Percentiles rank a stretch among this genome's conserved stretches.
Conservation (phyloP, 2,329 filamentous ascomycete genomes). For the Arthrobotrys iridis region DNA sequence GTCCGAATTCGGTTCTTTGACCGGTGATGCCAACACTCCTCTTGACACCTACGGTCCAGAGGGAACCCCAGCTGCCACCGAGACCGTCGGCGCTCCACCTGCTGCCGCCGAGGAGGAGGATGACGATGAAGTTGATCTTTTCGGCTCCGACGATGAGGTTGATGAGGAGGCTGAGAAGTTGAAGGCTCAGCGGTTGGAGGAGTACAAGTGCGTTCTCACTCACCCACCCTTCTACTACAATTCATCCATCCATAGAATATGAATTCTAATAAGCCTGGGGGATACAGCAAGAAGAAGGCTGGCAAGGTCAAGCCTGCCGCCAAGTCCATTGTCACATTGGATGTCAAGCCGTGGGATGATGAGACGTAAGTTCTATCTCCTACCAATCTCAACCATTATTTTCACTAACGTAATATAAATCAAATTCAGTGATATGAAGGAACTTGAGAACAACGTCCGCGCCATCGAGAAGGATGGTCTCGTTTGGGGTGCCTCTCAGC, state of each 20-base stretch:
- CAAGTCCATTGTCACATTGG: slow-evolving; percentile 94
- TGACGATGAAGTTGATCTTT: slow-evolving; percentile 87
- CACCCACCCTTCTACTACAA: not conserved
- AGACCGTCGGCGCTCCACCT: slow-evolving; percentile 71
- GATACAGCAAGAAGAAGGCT: slow-evolving; percentile 93
- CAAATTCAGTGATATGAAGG: slow-evolving; percentile 84
- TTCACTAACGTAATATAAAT: not conserved
- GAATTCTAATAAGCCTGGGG: not conserved
- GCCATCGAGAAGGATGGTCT: slow-evolving; percentile 91
- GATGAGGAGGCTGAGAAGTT: slow-evolving; percentile 91
- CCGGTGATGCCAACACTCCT: slow-evolving; percentile 88
- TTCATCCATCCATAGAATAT: too few relatives aligned
- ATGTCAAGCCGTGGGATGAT: slow-evolving; percentile 94
- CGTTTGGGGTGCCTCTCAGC: slow-evolving; percentile 91
- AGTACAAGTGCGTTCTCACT: slow-evolving; percentile 62
- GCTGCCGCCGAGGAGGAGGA: slow-evolving; percentile 77
- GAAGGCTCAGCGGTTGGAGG: slow-evolving; percentile 72
- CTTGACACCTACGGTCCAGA: slow-evolving; percentile 94
- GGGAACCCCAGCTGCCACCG: slow-evolving; percentile 59
- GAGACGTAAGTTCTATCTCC: slow-evolving; percentile 66
- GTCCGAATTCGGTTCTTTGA: slow-evolving; percentile 88
- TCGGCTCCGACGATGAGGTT: slow-evolving; percentile 93
- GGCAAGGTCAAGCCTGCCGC: slow-evolving; percentile 88
- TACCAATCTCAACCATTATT: not conserved
- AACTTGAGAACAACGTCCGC: slow-evolving; percentile 82